These are phyloP conservation scores for Melampsora larici-populina DNA, from an alignment of 1,284 basidiomycete species.

Conservation along the genomic window DNA sequence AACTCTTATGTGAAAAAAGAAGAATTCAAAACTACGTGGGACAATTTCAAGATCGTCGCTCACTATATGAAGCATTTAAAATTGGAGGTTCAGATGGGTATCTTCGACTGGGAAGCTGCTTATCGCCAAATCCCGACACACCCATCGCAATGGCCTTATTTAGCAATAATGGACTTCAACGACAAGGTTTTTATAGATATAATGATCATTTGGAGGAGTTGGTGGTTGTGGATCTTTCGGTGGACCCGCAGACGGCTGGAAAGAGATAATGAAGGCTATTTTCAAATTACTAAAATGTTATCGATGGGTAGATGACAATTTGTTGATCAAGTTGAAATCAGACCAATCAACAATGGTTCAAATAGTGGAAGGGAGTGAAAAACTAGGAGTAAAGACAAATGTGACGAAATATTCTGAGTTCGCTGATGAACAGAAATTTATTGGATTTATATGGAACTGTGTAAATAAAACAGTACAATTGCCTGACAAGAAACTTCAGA, in stretches of 20 bases:
- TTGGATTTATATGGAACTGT: neutral
- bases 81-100: too few species aligned
- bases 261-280: neutral
- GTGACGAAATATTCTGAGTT: neutral
- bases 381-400: slow-evolving; percentile 2
- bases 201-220: neutral
- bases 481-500: neutral
- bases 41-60: too few species aligned
- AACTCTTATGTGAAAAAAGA: too few species aligned
- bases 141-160: neutral
- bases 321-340: slow-evolving; percentile 1
- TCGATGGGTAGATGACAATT: neutral
- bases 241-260: slow-evolving; percentile 13
- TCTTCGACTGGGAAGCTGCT: slow-evolving; percentile 20
- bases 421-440: neutral
- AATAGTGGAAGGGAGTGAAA: neutral
- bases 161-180: too few species aligned
- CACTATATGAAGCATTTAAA: too few species aligned
- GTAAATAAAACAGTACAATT: neutral
- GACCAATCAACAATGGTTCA: neutral
- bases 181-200: neutral
- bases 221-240: slow-evolving; percentile 9
- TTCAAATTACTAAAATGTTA: neutral
- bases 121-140: neutral
- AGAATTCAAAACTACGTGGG: too few species aligned